phyloP scores from a whole-genome alignment of 148 eudicot genomes.

The Tetragonia tetragonoides region DNA sequence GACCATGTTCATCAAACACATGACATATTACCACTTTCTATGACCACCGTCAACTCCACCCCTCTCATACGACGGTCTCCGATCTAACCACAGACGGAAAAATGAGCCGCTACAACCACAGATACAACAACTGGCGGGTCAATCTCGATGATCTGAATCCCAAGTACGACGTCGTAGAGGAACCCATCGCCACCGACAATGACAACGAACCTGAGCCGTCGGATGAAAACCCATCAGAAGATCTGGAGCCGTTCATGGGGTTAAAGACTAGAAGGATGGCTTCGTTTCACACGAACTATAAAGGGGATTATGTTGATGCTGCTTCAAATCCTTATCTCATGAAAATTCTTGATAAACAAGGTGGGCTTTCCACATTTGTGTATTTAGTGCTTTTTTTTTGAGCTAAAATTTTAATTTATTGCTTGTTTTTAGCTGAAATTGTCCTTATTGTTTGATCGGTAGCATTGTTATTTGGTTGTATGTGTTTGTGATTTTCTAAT shows the following conservation, averaged over 20 bases:
- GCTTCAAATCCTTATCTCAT: conserved; percentile 56
- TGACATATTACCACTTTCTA: background rate
- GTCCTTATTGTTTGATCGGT: background rate
- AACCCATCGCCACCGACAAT: conserved; percentile 18
- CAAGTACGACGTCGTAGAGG: conserved; percentile 23
- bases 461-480: background rate
- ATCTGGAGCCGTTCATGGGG: conserved; percentile 75
- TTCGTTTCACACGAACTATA: conserved; percentile 45
- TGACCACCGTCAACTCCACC: background rate
- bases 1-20: too few species aligned
- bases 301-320: conserved; percentile 72
- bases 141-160: conserved; percentile 27
- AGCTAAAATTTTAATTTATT: background rate
- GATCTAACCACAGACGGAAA: background rate
- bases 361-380: conserved; percentile 21
- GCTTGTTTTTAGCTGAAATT: background rate
- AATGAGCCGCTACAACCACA: conserved; percentile 6
- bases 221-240: conserved; percentile 31
- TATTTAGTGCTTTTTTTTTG: background rate
- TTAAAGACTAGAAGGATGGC: conserved; percentile 62
- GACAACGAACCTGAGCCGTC: conserved; percentile 24
- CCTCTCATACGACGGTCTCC: background rate
- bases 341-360: conserved; percentile 84
- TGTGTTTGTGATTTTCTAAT: background rate
- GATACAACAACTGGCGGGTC: conserved; percentile 32